phyloP scores from a whole-genome alignment of 768 basidiomycete genomes.

The Imleria badia region DNA sequence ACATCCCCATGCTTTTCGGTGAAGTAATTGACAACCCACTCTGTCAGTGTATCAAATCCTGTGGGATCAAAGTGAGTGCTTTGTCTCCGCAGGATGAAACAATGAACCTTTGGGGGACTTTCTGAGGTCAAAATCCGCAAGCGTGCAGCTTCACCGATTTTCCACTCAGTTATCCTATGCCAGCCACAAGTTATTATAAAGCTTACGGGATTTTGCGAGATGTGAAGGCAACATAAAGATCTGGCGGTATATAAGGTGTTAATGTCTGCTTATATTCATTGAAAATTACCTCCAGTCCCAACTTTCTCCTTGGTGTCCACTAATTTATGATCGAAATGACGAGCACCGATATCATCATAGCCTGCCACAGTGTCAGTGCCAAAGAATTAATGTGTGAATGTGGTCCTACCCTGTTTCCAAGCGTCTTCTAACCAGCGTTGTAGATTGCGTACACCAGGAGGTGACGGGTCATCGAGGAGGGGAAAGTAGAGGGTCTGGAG shows the following conservation, averaged over 20 bases:
- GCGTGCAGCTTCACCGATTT: slow-evolving; percentile 43
- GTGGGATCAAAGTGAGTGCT: background rate
- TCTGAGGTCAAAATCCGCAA: slow-evolving; percentile 64
- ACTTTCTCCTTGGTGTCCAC: slow-evolving; percentile 71
- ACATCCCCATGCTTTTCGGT: slow-evolving; percentile 39
- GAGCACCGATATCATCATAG: slow-evolving; percentile 70
- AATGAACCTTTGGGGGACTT: slow-evolving; percentile 43
- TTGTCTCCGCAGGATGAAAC: background rate
- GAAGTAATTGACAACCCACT: slow-evolving; percentile 83
- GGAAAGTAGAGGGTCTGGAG: slow-evolving; percentile 61
- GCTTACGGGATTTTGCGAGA: slow-evolving; percentile 81
- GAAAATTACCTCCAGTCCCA: slow-evolving; percentile 65
- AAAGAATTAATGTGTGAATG: background rate
- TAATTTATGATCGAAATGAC: slow-evolving; percentile 51
- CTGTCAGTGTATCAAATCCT: slow-evolving; percentile 51
- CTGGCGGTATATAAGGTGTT: slow-evolving; percentile 35
- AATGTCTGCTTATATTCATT: background rate
- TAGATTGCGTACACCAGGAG: slow-evolving; percentile 71
- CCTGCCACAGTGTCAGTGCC: slow-evolving; percentile 38
- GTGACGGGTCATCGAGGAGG: slow-evolving; percentile 52
- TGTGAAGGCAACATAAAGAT: slow-evolving; percentile 76
- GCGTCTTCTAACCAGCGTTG: slow-evolving; percentile 81
- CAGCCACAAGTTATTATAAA: background rate
- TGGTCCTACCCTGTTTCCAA: slow-evolving; percentile 60
- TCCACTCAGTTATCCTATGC: background rate